These are phyloP conservation scores for Populus hybrid DNA, from an alignment of 441 rosid genomes.

Conservation along the genomic window DNA sequence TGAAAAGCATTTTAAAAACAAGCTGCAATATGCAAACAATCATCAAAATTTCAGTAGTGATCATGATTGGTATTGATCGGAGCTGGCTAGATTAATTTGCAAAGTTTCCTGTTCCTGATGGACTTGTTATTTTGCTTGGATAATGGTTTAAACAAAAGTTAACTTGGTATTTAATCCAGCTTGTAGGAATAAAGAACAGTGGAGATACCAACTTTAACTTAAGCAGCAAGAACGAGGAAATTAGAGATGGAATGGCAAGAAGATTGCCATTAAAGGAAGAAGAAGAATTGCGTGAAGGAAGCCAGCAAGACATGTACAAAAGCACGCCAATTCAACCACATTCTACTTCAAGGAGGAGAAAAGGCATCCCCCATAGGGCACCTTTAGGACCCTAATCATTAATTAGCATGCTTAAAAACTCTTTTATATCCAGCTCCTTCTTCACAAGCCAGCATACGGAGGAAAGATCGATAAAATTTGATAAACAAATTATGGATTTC, in stretches of 20 bases:
- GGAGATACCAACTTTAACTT: slow-evolving; percentile 41
- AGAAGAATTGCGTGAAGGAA: slow-evolving; percentile 61
- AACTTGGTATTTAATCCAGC: slow-evolving; percentile 30
- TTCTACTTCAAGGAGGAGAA: slow-evolving; percentile 67
- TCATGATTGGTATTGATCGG: not conserved
- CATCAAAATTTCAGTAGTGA: no score
- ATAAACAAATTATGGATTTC: not conserved
- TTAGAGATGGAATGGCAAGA: slow-evolving; percentile 34
- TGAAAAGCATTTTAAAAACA: no score
- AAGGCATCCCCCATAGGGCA: slow-evolving; percentile 86
- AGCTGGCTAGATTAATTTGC: not conserved
- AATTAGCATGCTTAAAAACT: not conserved
- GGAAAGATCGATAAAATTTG: not conserved
- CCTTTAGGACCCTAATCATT: slow-evolving; percentile 49
- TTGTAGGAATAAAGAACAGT: slow-evolving; percentile 56
- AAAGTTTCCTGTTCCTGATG: not conserved
- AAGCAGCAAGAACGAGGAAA: slow-evolving; percentile 33
- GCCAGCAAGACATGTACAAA: slow-evolving; percentile 43
- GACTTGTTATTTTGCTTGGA: not conserved
- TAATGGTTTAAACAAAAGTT: not conserved
- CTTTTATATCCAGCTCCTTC: slow-evolving; percentile 40
- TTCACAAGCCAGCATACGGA: slow-evolving; percentile 41
- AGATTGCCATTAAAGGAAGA: slow-evolving; percentile 34
- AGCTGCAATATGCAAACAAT: no score
- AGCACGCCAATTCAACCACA: slow-evolving; percentile 39